Base-by-base conservation (phyloP, 2,329 filamentous ascomycete genomes). In the Herpotrichia juniperi region DNA sequence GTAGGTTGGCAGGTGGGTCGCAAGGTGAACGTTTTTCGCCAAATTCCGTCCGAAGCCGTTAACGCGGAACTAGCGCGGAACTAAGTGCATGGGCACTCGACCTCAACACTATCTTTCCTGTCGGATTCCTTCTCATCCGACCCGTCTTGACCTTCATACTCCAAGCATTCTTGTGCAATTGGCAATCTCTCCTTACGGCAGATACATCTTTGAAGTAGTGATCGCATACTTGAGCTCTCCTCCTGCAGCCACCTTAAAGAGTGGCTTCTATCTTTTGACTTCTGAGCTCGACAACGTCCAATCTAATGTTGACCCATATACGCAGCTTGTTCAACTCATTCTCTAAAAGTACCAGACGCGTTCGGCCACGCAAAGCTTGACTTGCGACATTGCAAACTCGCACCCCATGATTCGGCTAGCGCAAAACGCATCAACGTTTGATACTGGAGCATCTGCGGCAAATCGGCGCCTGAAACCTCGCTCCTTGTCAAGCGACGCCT, bases 1-100 rank as follows among this genome's bases (percentile, higher is more conserved):
- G 48, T 59, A 28, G 21, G 37, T 11, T 59, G 54, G 21, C 24
- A 24, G 40, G 16, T 42, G 48, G 44, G 12, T 14, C 32, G n/a
- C 31, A 54, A 48, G 57, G 35, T 42, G 21, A 42, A 42, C n/a
- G 22, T 59, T 52, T 59, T 53, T 21, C 12, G 4, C 25, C 19
- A 44, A 17, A 30, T 32, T 34, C 60, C 62, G 61, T 46, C 47
- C 47, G 48, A 63, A 62, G 62, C 65, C 62, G 64, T 64, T 64
- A 58, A 61, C 56, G 61, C 62, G 56, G 47, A n/a, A n/a, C n/a
- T n/a, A n/a, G n/a, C n/a, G n/a, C n/a, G 10, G 19, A 19, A 16
- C 37, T 40, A 22, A n/a, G 46, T 10, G 57, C 60, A 62, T 56
- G 32, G 54, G 32, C 51, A 16, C 25, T 16, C 25, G 30, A 7